phyloP scores from a whole-genome alignment of 192 early-diverging fungal species.

The Gaertneriomyces semiglobifer region DNA sequence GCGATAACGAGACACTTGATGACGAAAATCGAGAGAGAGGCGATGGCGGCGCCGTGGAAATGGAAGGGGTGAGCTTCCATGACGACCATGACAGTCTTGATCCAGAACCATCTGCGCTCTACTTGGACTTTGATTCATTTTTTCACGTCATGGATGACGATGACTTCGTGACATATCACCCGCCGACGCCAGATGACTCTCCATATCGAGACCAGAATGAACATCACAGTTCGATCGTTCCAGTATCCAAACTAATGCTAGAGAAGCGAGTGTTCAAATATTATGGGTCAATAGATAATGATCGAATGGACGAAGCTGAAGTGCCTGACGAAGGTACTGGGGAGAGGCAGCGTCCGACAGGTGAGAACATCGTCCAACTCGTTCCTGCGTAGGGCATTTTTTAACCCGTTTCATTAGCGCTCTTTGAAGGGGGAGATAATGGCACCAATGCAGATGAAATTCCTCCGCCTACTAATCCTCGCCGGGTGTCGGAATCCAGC shows the following conservation, averaged over 20 bases:
- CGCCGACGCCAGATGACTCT: too few species aligned
- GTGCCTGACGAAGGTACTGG: too few species aligned
- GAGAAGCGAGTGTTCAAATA: slow-evolving; percentile 11
- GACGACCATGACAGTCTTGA: too few species aligned
- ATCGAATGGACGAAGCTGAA: too few species aligned
- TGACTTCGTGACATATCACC: slow-evolving; percentile 13
- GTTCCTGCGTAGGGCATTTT: too few species aligned
- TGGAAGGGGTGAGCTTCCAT: too few species aligned
- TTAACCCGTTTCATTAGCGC: slow-evolving; percentile 1
- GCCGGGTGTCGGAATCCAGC: background rate
- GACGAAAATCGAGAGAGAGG: background rate
- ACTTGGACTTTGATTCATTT: slow-evolving; percentile 21
- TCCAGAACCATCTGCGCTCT: background rate
- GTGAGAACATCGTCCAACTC: too few species aligned
- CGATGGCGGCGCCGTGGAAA: too few species aligned
- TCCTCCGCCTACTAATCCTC: background rate
- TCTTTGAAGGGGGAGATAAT: background rate
- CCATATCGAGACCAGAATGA: slow-evolving; percentile 32
- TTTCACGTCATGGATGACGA: slow-evolving; percentile 28
- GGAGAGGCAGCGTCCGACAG: too few species aligned
- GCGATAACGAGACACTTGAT: slow-evolving; percentile 4
- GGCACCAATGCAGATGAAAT: background rate
- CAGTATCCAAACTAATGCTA: slow-evolving; percentile 41
- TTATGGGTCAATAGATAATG: background rate
- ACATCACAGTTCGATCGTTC: slow-evolving; percentile 51